Conservation (phyloP, 192 early-diverging fungal genomes). For the Podila horticola region DNA sequence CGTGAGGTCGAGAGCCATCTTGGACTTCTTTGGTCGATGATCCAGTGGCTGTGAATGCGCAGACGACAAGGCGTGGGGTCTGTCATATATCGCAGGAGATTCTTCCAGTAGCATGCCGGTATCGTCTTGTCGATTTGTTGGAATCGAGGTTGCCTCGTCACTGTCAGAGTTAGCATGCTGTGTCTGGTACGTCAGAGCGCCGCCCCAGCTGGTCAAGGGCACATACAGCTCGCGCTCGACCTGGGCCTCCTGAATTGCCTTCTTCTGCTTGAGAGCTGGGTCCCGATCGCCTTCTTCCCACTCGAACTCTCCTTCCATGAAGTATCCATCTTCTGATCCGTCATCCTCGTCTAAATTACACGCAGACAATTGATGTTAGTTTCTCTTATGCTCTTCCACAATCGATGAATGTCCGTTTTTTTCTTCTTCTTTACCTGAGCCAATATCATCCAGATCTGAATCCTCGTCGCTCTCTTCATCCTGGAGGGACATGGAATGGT, state of each 20-base stretch:
- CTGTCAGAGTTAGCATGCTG: background rate
- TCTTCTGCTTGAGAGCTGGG: conserved; percentile 9
- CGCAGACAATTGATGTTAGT: background rate
- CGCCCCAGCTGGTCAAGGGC: conserved; percentile 32
- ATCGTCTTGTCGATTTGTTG: too few species aligned
- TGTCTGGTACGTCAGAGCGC: conserved; percentile 20
- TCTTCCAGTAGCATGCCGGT: too few species aligned
- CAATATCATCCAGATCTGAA: too few species aligned
- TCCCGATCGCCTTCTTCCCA: conserved; percentile 46
- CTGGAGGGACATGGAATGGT: background rate
- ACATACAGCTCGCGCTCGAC: background rate
- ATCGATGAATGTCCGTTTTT: background rate
- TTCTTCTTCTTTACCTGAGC: background rate
- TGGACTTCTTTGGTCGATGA: background rate
- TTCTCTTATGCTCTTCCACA: background rate
- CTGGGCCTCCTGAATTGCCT: background rate
- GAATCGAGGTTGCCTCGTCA: too few species aligned
- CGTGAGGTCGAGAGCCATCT: background rate
- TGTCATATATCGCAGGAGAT: too few species aligned
- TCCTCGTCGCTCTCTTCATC: background rate
- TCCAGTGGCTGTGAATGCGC: too few species aligned
- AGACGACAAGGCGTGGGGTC: too few species aligned
- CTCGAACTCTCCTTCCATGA: conserved; percentile 43
- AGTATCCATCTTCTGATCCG: conserved; percentile 29
- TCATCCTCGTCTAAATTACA: conserved; percentile 24